Evolutionary conservation across 768 basidiomycete genomes (phyloP), one percentile per base, ranked within the genome.

Genomic region (Clitopilus passeckerianus): DNA sequence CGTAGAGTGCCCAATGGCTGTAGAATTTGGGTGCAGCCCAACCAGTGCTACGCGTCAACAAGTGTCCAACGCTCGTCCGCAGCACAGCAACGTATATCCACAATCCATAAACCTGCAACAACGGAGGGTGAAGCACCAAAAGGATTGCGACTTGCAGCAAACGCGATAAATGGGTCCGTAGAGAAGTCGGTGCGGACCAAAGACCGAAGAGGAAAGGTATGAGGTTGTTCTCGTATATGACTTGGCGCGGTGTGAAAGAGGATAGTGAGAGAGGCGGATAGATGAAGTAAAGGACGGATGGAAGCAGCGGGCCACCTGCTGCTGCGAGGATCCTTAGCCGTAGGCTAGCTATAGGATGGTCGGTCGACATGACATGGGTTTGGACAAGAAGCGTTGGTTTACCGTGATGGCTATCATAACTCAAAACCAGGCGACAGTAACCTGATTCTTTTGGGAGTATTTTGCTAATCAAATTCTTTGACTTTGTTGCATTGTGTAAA

Each of bases 1-100:
- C 77, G 50, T 77, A 78, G 1, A 76, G 63, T 12, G 73, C 70
- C 64, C 71, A 77, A 61, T 77, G 78, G 44, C 64, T 72, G 65
- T 78, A 78, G 22, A 79, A 44, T 9, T 30, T 58, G 4, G 77
- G 78, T 37, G 70, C 68, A 15, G 73, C 64, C 75, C 75, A 78
- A 16, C 78, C 76, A 12, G 71, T 66, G 46, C 64, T 57, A 6
- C 70, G 60, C 16, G 67, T 65, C 22, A 72, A 57, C 27, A 74
- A 44, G 52, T 61, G 71, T 10, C 68, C 72, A 18, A 62, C 57
- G 12, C 65, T 44, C 6, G 61, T 69, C 9, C 72, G 63, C 27
- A 66, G 43, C 1, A 65, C 33, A 15, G 68, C 72, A 6, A 68
- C 60, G n/a, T 62, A 54, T 30, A 72, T 60, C 68, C 72, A 73